Base-by-base conservation (phyloP, 345 rosid species). In the Barbarea vulgaris region DNA sequence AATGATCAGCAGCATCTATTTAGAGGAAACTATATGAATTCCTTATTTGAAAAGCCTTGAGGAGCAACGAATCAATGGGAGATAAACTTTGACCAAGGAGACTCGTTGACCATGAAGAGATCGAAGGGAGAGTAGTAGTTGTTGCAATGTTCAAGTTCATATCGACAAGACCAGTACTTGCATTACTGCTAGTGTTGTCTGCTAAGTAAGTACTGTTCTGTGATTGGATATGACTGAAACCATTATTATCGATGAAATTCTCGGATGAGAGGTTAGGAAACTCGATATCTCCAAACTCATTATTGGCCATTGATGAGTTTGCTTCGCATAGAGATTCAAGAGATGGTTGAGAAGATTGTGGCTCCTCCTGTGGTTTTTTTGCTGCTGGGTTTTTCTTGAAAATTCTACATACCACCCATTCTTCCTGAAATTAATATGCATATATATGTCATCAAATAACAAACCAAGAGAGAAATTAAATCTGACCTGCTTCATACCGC, bases 321-420 rank as follows among this genome's bases (percentile, higher is more conserved):
- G 36, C 52, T 37, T 54, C 6, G 28, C 15, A 68, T 37, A 8
- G 52, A 54, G 63, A 68, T 39, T 68, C 63, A 68, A 68, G 51
- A 68, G 63, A 39, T 68, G 63, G 63, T 25, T 25, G 72, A 25
- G 72, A 68, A 37, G 12, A 53, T 54, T 54, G 63, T 37, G 63
- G 17, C 39, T 68, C 18, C 52, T 54, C 63, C 11, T 37, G 62
- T 54, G 37, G 39, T 12, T 37, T 39, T 39, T 54, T 68, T 11
- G 51, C 36, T 53, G 14, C 25, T 37, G 66, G 54, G 73, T 64
- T 84, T 83, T 91, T 91, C 77, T 91, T 85, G 62, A 89, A 88
- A 83, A 92, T 84, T 87, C 97, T 82, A 80, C 92, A 72, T 21
- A 89, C 96, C 42, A 87, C 93, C 97, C 97, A 92, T 84, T 88